Base-by-base conservation (phyloP, 2,329 filamentous ascomycete genomes). In the Alternaria gansuensis region DNA sequence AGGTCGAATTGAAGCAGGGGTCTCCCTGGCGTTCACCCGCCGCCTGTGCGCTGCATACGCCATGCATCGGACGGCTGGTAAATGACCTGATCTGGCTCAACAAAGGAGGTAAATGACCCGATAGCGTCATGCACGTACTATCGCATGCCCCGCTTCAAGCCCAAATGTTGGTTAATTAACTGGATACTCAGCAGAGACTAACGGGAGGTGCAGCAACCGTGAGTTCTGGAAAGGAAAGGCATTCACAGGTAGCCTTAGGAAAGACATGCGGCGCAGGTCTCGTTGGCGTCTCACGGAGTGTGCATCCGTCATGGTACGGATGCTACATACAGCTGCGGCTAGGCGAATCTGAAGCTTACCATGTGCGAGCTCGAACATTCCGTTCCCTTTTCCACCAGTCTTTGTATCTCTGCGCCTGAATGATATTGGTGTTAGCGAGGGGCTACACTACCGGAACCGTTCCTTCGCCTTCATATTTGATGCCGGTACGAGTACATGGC, bases 161-260 rank as follows among this genome's bases (percentile, higher is more conserved):
- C 40, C 24, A 23, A 76, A 72, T 73, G 67, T 55, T 46, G 62
- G 67, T 59, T 74, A 77, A 77, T 75, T 77, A 74, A 60, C 64
- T 62, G 51, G 51, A 31, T 43, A 57, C 43, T 59, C 24, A 54
- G 39, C 52, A 41, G 31, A 67, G 59, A 61, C 68, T 65, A 63
- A 51, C 60, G 60, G 62, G 63, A 57, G 58, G 65, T 70, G 51
- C 57, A 55, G 48, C 54, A 52, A 51, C 45, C 26, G 46, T 33
- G 49, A 33, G 24, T 43, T 49, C 26, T 31, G 31, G 23, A 28
- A 40, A 37, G 44, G n/a, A 36, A 44, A 29, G 31, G 24, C 41
- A 28, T 34, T 43, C 28, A 28, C 44, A 26, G n/a, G 29, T 43
- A 43, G 37, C 50, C 14, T 54, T 48, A 28, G 37, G 39, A 45